These are phyloP conservation scores for Plicaturopsis crispa DNA, from an alignment of 768 basidiomycete genomes.

Conservation along the genomic window DNA sequence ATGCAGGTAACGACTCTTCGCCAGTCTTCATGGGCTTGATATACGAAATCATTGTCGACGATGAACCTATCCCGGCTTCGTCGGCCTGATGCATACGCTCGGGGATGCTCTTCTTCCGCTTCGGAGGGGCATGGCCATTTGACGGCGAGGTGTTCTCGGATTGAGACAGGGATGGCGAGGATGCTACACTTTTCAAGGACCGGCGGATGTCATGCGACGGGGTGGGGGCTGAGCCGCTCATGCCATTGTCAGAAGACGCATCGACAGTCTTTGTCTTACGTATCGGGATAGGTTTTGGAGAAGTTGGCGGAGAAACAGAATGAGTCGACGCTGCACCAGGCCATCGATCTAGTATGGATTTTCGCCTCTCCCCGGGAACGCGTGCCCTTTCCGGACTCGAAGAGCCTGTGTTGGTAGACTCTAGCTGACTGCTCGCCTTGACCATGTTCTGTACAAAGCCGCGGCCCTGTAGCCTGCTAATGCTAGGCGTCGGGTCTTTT, in stretches of 20 bases:
- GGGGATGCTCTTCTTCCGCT: slow-evolving; percentile 14
- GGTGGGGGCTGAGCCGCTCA: slow-evolving; percentile 1
- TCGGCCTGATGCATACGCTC: slow-evolving; percentile 15
- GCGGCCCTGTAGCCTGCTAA: slow-evolving; percentile 75
- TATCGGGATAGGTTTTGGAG: slow-evolving; percentile 31
- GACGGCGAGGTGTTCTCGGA: slow-evolving; percentile 3
- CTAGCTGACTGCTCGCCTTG: slow-evolving; percentile 53
- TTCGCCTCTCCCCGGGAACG: slow-evolving; percentile 26
- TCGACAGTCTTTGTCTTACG: slow-evolving; percentile 32
- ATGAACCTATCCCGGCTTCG: slow-evolving; percentile 52
- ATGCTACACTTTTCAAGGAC: slow-evolving; percentile 32
- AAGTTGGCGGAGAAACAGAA: slow-evolving; percentile 26
- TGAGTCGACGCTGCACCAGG: slow-evolving; percentile 27
- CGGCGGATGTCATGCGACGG: slow-evolving; percentile 17
- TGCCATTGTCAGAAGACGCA: slow-evolving; percentile 3
- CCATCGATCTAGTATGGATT: slow-evolving; percentile 71
- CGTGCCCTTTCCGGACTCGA: slow-evolving; percentile 23
- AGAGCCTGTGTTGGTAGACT: slow-evolving; percentile 20
- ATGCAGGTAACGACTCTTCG: slow-evolving; percentile 23
- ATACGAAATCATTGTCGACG: slow-evolving; percentile 68
- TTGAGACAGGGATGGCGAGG: slow-evolving; percentile 27
- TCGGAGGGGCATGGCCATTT: slow-evolving; percentile 11
- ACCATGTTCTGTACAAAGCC: slow-evolving; percentile 85
- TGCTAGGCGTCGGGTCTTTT: slow-evolving; percentile 76
- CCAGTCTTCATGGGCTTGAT: slow-evolving; percentile 43